Conservation (phyloP, 176 grass and related monocot genomes). For the Raddia distichophylla region DNA sequence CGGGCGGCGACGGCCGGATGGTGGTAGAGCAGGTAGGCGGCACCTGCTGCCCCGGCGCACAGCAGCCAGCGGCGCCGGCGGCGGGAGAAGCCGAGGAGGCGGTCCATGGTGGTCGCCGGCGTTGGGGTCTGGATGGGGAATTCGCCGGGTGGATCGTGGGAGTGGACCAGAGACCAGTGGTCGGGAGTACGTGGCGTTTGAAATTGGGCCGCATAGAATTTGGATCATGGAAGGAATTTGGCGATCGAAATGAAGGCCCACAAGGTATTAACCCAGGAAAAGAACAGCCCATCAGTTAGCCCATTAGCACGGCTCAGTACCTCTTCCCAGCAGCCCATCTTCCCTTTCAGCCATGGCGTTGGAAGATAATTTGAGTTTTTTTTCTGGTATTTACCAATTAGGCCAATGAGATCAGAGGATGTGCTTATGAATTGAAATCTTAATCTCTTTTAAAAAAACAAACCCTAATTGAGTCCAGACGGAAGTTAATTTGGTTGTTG, state of each 20-base stretch:
- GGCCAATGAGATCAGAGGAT: no score
- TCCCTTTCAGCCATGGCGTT: no score
- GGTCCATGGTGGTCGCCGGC: constrained; percentile 32
- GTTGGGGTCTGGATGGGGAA: constrained; percentile 19
- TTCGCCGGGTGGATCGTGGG: background rate
- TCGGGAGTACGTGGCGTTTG: background rate
- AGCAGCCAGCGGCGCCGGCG: constrained; percentile 56
- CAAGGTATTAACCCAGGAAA: no score
- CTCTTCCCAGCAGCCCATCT: no score
- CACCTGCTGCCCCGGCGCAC: constrained; percentile 28
- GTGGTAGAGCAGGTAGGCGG: constrained; percentile 56
- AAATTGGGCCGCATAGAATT: background rate
- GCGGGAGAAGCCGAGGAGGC: constrained; percentile 43
- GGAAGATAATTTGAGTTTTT: no score
- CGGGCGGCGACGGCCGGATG: constrained; percentile 56
- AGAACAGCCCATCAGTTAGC: no score
- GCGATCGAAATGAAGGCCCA: background rate
- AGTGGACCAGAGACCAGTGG: background rate
- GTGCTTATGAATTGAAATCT: no score
- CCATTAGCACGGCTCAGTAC: no score
- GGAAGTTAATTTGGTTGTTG: no score
- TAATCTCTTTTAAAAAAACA: no score
- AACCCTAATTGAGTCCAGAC: no score
- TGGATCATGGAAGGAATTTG: background rate
- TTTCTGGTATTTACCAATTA: no score